Conservation (phyloP, 495 filamentous ascomycete species). For the Penicillium pulvis region DNA sequence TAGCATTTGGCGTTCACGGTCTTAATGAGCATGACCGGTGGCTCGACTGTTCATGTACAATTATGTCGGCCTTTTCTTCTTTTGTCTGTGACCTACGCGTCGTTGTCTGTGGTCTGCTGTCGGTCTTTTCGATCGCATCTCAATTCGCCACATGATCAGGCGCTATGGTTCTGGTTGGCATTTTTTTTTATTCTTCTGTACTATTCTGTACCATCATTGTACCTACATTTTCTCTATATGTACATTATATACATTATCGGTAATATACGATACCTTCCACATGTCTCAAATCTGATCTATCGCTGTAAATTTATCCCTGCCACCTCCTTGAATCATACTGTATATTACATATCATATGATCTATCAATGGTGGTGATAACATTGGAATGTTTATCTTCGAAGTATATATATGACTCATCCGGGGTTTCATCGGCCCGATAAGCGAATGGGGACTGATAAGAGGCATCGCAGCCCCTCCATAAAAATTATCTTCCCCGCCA, state of each 20-base stretch:
- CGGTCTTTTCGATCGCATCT: background rate
- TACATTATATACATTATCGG: conserved; percentile 13
- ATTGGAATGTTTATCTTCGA: conserved; percentile 3
- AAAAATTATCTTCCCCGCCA: conserved; percentile 29
- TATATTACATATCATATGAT: background rate
- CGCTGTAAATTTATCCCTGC: background rate
- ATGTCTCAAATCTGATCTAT: background rate
- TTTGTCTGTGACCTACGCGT: background rate
- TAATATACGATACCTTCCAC: conserved; percentile 3
- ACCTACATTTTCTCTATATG: conserved; percentile 11
- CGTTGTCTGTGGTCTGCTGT: background rate
- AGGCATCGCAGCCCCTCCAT: conserved; percentile 29
- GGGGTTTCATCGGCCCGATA: conserved; percentile 35
- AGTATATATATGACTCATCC: conserved; percentile 30
- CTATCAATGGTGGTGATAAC: background rate
- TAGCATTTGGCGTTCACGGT: conserved; percentile 12
- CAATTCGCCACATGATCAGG: background rate
- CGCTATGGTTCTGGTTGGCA: background rate
- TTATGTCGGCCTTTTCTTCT: conserved; percentile 7
- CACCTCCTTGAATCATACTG: background rate
- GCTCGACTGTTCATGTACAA: conserved; percentile 7
- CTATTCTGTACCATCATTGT: conserved; percentile 24
- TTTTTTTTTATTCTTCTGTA: conserved; percentile 8
- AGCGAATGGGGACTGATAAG: conserved; percentile 37
- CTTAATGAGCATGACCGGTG: conserved; percentile 15